phyloP scores from a whole-genome alignment of 78 protist genomes.

The slime mould (Dictyostelium discoideum) region DNA sequence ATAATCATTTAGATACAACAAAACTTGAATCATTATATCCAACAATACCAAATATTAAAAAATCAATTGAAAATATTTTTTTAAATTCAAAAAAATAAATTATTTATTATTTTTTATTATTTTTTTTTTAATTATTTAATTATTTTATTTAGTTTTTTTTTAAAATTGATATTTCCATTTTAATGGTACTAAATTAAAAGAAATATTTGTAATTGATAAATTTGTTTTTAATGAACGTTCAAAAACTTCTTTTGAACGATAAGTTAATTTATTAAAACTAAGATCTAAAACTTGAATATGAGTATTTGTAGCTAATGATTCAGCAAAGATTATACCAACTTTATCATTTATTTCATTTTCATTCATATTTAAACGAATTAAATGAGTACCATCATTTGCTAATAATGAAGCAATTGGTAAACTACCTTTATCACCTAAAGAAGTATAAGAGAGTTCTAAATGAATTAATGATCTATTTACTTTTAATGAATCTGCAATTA shows the following conservation, averaged over 20 bases:
- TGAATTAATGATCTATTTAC: constrained; percentile 25
- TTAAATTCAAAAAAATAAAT: constrained; percentile 4
- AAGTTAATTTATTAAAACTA: constrained; percentile 28
- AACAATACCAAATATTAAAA: constrained; percentile 43
- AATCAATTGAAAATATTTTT: constrained; percentile 42
- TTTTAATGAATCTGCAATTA: constrained; percentile 26
- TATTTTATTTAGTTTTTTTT: not conserved
- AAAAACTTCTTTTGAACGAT: constrained; percentile 26
- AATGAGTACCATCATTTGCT: not conserved
- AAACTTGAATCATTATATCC: constrained; percentile 76
- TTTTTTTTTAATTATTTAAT: not conserved
- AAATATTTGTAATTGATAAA: not conserved
- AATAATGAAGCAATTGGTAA: constrained; percentile 6
- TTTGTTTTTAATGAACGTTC: constrained; percentile 18
- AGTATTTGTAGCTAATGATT: not conserved
- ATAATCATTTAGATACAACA: constrained; percentile 85
- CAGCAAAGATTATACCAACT: constrained; percentile 24
- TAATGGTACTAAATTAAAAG: constrained; percentile 51
- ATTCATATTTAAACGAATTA: constrained; percentile 22
- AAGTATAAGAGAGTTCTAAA: constrained; percentile 29
- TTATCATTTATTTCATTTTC: constrained; percentile 32
- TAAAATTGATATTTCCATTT: constrained; percentile 61
- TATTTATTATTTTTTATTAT: not conserved
- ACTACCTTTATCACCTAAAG: constrained; percentile 34
- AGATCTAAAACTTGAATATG: constrained; percentile 30